These are phyloP conservation scores for Saitozyma sp. DNA, from an alignment of 768 basidiomycete species.

Conservation along the genomic window DNA sequence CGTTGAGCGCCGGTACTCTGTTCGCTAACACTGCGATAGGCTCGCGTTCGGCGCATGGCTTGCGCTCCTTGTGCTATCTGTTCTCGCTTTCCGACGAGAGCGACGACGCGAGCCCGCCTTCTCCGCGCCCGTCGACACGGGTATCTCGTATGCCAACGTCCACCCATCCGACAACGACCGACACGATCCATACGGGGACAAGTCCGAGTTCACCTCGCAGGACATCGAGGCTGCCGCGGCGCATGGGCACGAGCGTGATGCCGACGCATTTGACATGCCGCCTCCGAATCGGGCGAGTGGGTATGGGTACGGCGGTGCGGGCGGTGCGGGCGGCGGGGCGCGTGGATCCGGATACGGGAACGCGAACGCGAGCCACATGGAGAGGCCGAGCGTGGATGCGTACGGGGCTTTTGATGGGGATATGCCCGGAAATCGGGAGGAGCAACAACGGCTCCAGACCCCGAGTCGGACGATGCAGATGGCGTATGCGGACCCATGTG, in stretches of 20 bases:
- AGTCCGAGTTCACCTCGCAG: constrained; percentile 6
- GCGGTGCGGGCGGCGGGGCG: constrained; percentile 10
- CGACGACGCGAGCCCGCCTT: constrained; percentile 68
- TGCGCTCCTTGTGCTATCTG: constrained; percentile 65
- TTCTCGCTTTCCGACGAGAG: constrained; percentile 76
- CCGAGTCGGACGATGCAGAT: constrained; percentile 88
- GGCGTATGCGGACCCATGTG: constrained; percentile 49
- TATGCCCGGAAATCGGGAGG: constrained; percentile 68
- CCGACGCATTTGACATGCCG: too few relatives aligned
- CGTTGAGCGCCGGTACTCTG: too few relatives aligned
- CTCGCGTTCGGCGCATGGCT: constrained; percentile 64
- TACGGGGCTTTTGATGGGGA: constrained; percentile 91
- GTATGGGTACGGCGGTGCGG: too few relatives aligned
- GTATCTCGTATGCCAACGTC: constrained; percentile 24
- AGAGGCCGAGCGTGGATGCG: constrained; percentile 69
- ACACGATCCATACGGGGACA: constrained; percentile 30
- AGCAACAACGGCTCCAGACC: constrained; percentile 14
- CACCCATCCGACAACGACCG: constrained; percentile 24
- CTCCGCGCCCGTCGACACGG: constrained; percentile 57
- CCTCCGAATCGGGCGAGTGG: too few relatives aligned
- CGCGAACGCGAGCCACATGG: constrained; percentile 10
- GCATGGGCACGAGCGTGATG: too few relatives aligned
- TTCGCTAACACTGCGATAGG: background rate
- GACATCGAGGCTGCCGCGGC: too few relatives aligned
- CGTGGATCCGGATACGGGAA: constrained; percentile 10